phyloP scores from a whole-genome alignment of 2,329 filamentous ascomycete genomes.

The Pestalotiopsis fici region DNA sequence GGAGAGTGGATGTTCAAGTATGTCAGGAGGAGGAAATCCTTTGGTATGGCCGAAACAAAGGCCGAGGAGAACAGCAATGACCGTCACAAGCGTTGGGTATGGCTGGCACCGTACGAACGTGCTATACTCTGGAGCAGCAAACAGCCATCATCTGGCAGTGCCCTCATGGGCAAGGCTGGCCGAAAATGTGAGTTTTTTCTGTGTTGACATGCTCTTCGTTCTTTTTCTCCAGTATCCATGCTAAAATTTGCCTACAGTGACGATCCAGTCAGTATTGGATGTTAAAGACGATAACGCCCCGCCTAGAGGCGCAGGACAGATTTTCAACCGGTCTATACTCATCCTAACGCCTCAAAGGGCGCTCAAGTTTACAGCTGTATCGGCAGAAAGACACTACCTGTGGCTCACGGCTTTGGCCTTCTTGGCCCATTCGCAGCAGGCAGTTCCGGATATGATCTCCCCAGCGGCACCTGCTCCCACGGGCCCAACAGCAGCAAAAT shows the following conservation, averaged over 20 bases:
- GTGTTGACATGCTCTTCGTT: background rate
- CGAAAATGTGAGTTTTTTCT: slow-evolving; percentile 75
- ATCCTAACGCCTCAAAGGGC: slow-evolving; percentile 92
- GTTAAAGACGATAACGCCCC: slow-evolving; percentile 91
- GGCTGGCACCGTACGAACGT: slow-evolving; percentile 94
- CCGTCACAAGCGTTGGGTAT: slow-evolving; percentile 96
- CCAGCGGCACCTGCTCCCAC: slow-evolving; percentile 35
- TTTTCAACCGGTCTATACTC: slow-evolving; percentile 92
- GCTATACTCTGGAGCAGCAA: slow-evolving; percentile 98
- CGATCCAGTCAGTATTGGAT: slow-evolving; percentile 93
- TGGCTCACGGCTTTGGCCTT: slow-evolving; percentile 96
- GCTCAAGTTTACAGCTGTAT: slow-evolving; percentile 88
- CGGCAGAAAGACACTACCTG: slow-evolving; percentile 84
- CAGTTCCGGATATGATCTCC: slow-evolving; percentile 71
- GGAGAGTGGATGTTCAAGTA: slow-evolving; percentile 98
- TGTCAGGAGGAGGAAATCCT: slow-evolving; percentile 84
- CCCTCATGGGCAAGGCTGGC: slow-evolving; percentile 89
- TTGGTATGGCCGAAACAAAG: slow-evolving; percentile 72
- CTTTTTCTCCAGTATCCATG: background rate
- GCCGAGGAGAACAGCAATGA: slow-evolving; percentile 73
- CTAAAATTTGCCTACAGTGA: slow-evolving; percentile 55
- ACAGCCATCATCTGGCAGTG: slow-evolving; percentile 85
- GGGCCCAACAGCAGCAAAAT: slow-evolving; percentile 46
- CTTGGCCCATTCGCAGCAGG: slow-evolving; percentile 84
- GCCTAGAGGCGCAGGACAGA: slow-evolving; percentile 65